These are phyloP conservation scores for Furcasterigmium furcatum DNA, from an alignment of 2,329 filamentous ascomycete genomes.

Conservation along the genomic window DNA sequence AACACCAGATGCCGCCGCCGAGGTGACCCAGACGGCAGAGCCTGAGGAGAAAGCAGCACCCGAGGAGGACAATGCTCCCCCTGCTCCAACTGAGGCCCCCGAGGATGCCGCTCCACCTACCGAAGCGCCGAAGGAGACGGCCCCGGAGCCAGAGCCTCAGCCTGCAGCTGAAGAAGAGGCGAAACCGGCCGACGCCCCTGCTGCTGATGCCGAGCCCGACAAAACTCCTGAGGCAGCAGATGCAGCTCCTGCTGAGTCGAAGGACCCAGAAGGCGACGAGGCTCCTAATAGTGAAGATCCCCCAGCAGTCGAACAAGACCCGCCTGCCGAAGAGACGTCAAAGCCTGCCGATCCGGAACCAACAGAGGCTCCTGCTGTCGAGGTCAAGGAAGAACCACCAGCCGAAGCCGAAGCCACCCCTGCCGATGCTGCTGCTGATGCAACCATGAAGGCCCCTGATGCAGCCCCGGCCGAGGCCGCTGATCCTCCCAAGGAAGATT, in stretches of 20 bases:
- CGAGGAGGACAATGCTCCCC: too few relatives aligned
- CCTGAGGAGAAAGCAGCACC: too few relatives aligned
- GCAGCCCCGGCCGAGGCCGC: background rate
- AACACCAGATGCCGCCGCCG: too few relatives aligned
- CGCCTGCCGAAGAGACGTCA: background rate
- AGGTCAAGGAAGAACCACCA: background rate
- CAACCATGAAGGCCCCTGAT: background rate
- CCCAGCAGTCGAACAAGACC: background rate
- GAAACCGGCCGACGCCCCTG: background rate
- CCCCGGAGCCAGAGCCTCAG: too few relatives aligned
- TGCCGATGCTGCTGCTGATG: background rate
- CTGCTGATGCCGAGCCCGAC: background rate
- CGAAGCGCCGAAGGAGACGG: too few relatives aligned
- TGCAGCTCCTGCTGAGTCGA: too few relatives aligned
- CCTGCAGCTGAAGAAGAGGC: background rate
- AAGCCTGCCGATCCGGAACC: background rate
- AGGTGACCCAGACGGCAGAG: too few relatives aligned
- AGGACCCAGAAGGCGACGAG: background rate
- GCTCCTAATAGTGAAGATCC: background rate
- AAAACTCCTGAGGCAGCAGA: background rate
- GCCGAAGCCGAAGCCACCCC: constrained; percentile 3
- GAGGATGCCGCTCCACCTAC: too few relatives aligned
- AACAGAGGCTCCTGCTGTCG: background rate
- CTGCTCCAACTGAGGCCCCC: too few relatives aligned
- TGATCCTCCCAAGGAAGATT: constrained; percentile 3